Evolutionary conservation across 768 basidiomycete species (phyloP).

Genomic region (Tylopilus sp.): DNA sequence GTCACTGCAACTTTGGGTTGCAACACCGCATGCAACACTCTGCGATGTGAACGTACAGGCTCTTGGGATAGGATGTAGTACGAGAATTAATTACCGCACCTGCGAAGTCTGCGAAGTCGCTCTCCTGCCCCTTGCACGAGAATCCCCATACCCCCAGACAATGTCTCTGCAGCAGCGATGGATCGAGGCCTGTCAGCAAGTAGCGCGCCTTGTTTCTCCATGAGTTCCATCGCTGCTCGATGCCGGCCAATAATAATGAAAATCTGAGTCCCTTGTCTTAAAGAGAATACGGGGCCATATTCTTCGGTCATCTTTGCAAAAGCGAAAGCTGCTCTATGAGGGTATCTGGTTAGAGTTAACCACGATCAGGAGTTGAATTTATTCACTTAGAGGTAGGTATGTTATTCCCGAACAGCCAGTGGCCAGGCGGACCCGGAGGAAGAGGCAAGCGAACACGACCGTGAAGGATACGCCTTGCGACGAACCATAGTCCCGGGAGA

Average conservation of each 20-base stretch:
- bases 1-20: slow-evolving; percentile 31
- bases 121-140: slow-evolving; percentile 27
- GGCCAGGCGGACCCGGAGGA: slow-evolving; percentile 15
- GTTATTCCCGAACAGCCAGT: slow-evolving; percentile 15
- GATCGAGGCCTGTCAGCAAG: slow-evolving; percentile 34
- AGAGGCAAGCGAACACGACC: slow-evolving; percentile 3
- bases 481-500: background rate
- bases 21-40: slow-evolving; percentile 33
- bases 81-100: slow-evolving; percentile 2
- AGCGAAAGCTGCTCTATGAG: slow-evolving; percentile 13
- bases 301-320: slow-evolving; percentile 56
- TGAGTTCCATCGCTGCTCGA: slow-evolving; percentile 36
- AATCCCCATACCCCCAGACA: slow-evolving; percentile 34
- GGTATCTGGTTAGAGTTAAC: background rate
- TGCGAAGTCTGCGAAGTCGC: slow-evolving; percentile 29
- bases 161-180: slow-evolving; percentile 33
- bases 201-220: slow-evolving; percentile 37
- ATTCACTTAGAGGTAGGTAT: slow-evolving; percentile 3
- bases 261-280: slow-evolving; percentile 40
- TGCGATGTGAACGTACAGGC: background rate
- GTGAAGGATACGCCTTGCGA: background rate
- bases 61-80: background rate
- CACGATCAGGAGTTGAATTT: too few relatives aligned
- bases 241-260: slow-evolving; percentile 26
- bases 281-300: slow-evolving; percentile 58